phyloP scores from a whole-genome alignment of 345 rosid species.

The Eutrema japonicum region DNA sequence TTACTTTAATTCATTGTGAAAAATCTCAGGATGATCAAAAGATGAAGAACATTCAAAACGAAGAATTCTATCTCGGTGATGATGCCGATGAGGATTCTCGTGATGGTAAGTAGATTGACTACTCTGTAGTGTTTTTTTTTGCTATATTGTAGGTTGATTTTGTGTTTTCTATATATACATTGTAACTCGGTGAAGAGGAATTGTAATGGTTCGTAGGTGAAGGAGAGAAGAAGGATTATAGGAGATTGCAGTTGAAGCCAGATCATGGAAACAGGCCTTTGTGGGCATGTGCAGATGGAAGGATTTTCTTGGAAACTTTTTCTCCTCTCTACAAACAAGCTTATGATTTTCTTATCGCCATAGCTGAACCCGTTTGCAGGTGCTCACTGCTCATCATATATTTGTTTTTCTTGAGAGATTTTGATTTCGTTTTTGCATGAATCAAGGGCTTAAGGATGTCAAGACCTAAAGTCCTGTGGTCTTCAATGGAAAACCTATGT shows the following conservation, averaged over 20 bases:
- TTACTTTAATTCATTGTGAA: not conserved
- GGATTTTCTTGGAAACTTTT: slow-evolving; percentile 82
- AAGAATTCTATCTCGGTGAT: slow-evolving; percentile 52
- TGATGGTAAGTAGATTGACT: slow-evolving; percentile 56
- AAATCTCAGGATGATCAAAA: slow-evolving; percentile 66
- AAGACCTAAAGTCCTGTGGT: not conserved
- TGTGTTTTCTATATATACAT: too few species aligned
- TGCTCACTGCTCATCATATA: slow-evolving; percentile 31
- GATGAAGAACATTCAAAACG: slow-evolving; percentile 54
- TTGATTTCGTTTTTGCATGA: not conserved
- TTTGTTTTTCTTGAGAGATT: not conserved
- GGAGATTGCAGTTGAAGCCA: slow-evolving; percentile 71
- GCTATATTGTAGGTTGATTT: too few species aligned
- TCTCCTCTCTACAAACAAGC: slow-evolving; percentile 93
- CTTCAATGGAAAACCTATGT: not conserved
- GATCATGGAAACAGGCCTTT: slow-evolving; percentile 87
- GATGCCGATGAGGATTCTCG: slow-evolving; percentile 70
- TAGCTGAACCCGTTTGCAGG: slow-evolving; percentile 99
- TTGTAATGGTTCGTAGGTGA: slow-evolving; percentile 47
- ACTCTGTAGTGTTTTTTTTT: not conserved
- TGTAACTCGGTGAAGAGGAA: not conserved
- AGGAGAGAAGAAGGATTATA: slow-evolving; percentile 74
- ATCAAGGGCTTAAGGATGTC: too few species aligned
- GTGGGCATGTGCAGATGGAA: slow-evolving; percentile 97
- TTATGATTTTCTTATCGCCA: slow-evolving; percentile 92